phyloP scores from a whole-genome alignment of 345 rosid species.

The Erysimum cheiranthoides region DNA sequence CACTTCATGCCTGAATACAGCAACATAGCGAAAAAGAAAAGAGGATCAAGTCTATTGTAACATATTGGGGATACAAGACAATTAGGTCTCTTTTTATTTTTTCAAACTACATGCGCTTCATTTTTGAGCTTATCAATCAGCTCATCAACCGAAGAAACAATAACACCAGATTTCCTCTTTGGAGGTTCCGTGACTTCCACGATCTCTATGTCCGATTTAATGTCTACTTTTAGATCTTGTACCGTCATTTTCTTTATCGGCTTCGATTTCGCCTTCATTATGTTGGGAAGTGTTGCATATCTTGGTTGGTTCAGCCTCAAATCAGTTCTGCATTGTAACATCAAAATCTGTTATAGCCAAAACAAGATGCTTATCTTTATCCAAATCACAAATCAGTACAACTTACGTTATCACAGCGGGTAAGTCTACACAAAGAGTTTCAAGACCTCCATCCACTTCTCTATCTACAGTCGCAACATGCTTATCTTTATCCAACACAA shows the following conservation, averaged over 20 bases:
- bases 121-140: slow-evolving; percentile 77
- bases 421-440: slow-evolving; percentile 71
- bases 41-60: neutral
- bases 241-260: slow-evolving; percentile 73
- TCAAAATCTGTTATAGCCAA: neutral
- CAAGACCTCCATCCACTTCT: slow-evolving; percentile 98
- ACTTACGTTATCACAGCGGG: slow-evolving; percentile 92
- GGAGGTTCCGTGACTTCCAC: slow-evolving; percentile 78
- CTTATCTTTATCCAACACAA: slow-evolving; percentile 77
- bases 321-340: slow-evolving; percentile 67
- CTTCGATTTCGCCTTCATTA: slow-evolving; percentile 94
- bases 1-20: slow-evolving; percentile 1
- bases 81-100: too few relatives aligned
- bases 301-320: slow-evolving; percentile 94
- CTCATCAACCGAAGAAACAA: slow-evolving; percentile 74
- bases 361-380: too few relatives aligned
- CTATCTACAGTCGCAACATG: slow-evolving; percentile 75
- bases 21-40: neutral
- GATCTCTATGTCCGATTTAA: slow-evolving; percentile 67
- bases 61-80: neutral
- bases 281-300: slow-evolving; percentile 92
- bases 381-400: too few relatives aligned
- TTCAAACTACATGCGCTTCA: slow-evolving; percentile 72
- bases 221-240: slow-evolving; percentile 66
- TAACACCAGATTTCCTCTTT: slow-evolving; percentile 77